These are phyloP conservation scores for Aspergillus sparsus DNA, from an alignment of 495 filamentous ascomycete genomes.

Conservation along the genomic window DNA sequence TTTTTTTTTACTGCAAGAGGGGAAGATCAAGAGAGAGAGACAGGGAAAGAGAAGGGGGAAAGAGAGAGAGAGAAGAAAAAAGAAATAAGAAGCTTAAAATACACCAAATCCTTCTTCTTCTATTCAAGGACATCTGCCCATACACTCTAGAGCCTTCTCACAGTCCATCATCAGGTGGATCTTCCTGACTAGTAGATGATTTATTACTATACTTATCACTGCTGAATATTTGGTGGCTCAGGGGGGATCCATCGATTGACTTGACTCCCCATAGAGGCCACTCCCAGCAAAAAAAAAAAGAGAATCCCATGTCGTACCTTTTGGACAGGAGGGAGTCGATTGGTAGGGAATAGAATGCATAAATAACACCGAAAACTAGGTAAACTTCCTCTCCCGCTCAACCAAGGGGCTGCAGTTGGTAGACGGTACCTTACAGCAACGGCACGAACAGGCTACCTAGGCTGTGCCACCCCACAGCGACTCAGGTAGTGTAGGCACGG, in stretches of 20 bases:
- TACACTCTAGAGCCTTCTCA: not conserved
- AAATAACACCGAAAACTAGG: too few species aligned
- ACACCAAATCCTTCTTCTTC: not conserved
- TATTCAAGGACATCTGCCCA: not conserved
- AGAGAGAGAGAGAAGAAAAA: not conserved
- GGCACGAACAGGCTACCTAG: constrained; percentile 5
- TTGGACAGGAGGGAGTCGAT: too few species aligned
- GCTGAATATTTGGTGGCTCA: not conserved
- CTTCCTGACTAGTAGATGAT: not conserved
- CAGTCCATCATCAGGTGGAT: not conserved
- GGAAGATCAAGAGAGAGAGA: not conserved
- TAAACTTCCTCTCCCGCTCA: too few species aligned
- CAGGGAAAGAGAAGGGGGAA: not conserved
- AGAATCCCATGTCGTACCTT: too few species aligned
- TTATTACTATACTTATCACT: constrained; percentile 3
- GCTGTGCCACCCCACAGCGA: constrained; percentile 14
- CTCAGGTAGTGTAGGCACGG: not conserved
- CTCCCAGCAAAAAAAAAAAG: not conserved
- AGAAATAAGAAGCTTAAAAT: constrained; percentile 1
- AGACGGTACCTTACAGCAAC: constrained; percentile 11
- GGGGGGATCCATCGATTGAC: not conserved
- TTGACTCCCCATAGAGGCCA: not conserved
- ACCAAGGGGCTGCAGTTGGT: not conserved
- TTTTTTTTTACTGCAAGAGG: not conserved
- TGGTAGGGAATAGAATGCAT: too few species aligned